Evolutionary conservation across 2,329 filamentous ascomycete species (phyloP).

Genomic region (Coccinonectria pachysandricola): DNA sequence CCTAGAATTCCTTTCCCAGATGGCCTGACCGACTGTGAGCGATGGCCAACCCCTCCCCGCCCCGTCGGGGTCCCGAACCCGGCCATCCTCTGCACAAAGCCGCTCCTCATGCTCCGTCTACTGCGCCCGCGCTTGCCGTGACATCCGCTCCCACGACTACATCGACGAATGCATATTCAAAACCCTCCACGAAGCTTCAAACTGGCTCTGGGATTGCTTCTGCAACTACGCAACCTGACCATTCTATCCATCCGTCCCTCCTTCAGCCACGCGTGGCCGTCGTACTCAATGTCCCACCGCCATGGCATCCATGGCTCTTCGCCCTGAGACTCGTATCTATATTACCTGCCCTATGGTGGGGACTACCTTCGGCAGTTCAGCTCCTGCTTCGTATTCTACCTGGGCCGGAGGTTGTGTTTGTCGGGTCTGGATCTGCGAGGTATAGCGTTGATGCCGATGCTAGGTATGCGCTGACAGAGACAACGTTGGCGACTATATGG

Average conservation of each 20-base stretch:
- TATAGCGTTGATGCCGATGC: conserved; percentile 14
- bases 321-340: conserved; percentile 63
- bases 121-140: conserved; percentile 1
- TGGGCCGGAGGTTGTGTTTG: conserved; percentile 20
- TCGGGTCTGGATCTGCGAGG: conserved; percentile 12
- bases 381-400: conserved; percentile 54
- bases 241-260: conserved; percentile 30
- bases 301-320: conserved; percentile 65
- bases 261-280: conserved; percentile 72
- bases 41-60: conserved; percentile 18
- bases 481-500: conserved; percentile 63
- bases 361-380: conserved; percentile 56
- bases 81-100: conserved; percentile 19
- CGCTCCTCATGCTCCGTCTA: conserved; percentile 2
- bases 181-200: too few species aligned
- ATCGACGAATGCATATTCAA: neutral
- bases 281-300: conserved; percentile 60
- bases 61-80: conserved; percentile 15
- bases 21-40: conserved; percentile 16
- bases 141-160: conserved; percentile 1
- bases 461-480: conserved; percentile 48
- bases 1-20: conserved; percentile 5
- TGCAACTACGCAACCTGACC: too few species aligned
- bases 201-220: too few species aligned
- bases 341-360: conserved; percentile 62